Base-by-base conservation (phyloP, 805 yeast species). In the Ogataea minuta region DNA sequence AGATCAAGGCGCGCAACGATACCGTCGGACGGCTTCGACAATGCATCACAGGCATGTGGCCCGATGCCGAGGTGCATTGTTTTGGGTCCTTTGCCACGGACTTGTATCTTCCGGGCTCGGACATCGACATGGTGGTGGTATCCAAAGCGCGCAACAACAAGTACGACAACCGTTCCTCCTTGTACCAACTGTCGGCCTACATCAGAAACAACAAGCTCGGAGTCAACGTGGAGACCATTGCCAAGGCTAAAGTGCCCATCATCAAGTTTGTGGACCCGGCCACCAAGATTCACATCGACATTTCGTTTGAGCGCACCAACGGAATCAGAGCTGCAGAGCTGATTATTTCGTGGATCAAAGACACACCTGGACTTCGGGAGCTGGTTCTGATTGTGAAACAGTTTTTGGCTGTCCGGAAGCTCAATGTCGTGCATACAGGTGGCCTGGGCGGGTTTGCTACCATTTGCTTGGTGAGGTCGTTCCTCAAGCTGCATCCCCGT, bases 41-140 rank as follows among this genome's bases (percentile, higher is more conserved):
- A 6, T 71, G 76, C 36, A 68, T 77, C 1, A 62, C 67, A 5
- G 57, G 62, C 2, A 65, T 81, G 37, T 91, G 97, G 96, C 79
- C 80, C 1, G 84, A 78, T 45, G 79, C 91, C 11, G 84, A 81
- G 41, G 76, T 84, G 4, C 81, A 81, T 46, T 95, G 90, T 6
- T 91, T 93, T 67, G 99, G 99, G 0, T 90, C 97, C 0, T 85
- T 77, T 60, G 96, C 98, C 0, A 90, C 97, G 0, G 96, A 90
- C 56, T 66, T 91, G 45, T 91, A 89, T 56, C 68, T 91, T 12
- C 98, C 98, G 0, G 95, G 95, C 2, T 87, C 96, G 0, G 99
- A 91, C 69, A 88, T 91, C 23, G 99, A 91, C 62, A 81, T 93
- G 80, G 97, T 90, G 31, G 76, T 91, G 16, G 68, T 81, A 3